A percentile compares a stretch with the other conserved stretches of the same genome.
phyloP scores from a whole-genome alignment of 169 alveolate species.

The Cryptosporidium viatorum region DNA sequence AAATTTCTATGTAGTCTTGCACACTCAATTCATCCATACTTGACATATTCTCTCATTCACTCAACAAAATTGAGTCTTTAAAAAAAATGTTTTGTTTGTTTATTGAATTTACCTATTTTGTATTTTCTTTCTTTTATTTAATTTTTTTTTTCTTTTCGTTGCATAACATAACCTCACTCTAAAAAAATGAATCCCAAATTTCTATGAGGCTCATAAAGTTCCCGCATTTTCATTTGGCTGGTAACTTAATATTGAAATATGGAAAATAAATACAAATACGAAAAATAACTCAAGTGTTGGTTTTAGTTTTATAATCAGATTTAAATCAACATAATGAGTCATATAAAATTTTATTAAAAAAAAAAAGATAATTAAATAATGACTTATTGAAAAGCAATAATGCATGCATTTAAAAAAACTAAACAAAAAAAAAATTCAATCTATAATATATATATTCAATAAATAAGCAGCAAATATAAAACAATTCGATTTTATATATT shows the following conservation, averaged over 20 bases:
- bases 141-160: neutral
- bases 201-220: neutral
- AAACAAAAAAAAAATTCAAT: no score
- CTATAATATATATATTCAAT: no score
- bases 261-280: neutral
- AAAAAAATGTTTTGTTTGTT: neutral
- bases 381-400: neutral
- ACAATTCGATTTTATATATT: neutral
- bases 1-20: constrained; percentile 49
- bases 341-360: no score
- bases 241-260: neutral
- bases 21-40: constrained; percentile 21
- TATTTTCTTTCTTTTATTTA: neutral
- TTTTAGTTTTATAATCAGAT: neutral
- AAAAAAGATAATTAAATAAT: no score
- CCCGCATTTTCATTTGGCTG: constrained; percentile 2
- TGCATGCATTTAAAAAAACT: neutral
- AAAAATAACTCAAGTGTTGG: neutral
- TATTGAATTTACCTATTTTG: neutral
- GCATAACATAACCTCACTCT: neutral
- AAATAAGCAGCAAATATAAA: neutral
- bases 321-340: no score
- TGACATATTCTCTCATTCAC: neutral
- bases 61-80: neutral
- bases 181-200: neutral